A percentile compares a stretch with the other conserved stretches of the same genome.
Conservation (phyloP, 1,284 basidiomycete genomes). For the Marasmius tenuissimus region DNA sequence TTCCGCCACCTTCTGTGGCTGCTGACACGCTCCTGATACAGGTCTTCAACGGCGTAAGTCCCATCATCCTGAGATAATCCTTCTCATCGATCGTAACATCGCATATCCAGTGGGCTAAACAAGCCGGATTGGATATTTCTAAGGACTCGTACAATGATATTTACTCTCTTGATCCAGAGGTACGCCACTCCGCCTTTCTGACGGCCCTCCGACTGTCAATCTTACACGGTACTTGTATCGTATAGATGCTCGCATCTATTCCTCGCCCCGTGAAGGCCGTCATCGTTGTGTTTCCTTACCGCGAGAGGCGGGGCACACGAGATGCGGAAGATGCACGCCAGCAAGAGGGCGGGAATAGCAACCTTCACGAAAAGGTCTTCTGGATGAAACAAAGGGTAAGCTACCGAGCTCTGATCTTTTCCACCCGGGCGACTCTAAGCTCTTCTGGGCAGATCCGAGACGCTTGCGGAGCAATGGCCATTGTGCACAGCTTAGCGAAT, state of each 20-base stretch:
- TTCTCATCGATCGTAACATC: not conserved
- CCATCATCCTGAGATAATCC: not conserved
- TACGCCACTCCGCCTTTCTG: not conserved
- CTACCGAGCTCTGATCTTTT: conserved; percentile 9
- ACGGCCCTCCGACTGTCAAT: not conserved
- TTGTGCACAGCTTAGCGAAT: conserved; percentile 4
- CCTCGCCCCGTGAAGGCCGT: conserved; percentile 77
- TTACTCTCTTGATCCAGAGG: conserved; percentile 5
- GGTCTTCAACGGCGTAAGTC: conserved; percentile 2
- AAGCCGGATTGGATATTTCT: conserved; percentile 4
- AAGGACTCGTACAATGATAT: not conserved
- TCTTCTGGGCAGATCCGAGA: not conserved
- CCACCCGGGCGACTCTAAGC: not conserved
- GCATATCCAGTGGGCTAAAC: not conserved
- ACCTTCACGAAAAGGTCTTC: conserved; percentile 60
- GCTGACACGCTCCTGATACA: not conserved
- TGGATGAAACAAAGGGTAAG: conserved; percentile 79
- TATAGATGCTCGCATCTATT: conserved; percentile 67
- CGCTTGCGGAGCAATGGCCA: conserved; percentile 4
- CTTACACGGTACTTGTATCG: not conserved
- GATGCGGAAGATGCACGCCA: conserved; percentile 59
- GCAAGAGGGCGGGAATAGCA: conserved; percentile 45
- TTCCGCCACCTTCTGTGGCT: not conserved
- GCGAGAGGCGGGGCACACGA: conserved; percentile 42
- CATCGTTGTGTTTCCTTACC: conserved; percentile 79